phyloP scores from a whole-genome alignment of 176 grass and related monocot genomes.

The Bothriochloa decipiens region DNA sequence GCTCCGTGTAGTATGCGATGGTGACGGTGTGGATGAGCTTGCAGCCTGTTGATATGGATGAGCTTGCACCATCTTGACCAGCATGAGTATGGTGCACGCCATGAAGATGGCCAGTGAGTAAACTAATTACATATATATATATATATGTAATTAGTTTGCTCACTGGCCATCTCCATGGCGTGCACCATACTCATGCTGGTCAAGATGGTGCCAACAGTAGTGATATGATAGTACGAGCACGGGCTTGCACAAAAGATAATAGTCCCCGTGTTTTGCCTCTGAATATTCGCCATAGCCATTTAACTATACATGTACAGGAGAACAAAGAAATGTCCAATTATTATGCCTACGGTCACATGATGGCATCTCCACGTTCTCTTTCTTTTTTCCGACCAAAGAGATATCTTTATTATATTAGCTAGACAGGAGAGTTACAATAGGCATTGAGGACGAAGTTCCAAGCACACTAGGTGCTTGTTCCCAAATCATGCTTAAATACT shows the following conservation, averaged over 20 bases:
- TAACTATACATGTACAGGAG: neutral
- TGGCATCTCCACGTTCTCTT: neutral
- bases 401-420: too few species aligned
- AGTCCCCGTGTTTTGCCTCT: neutral
- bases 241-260: conserved; percentile 9
- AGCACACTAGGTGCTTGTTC: too few species aligned
- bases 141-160: too few species aligned
- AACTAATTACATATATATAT: too few species aligned
- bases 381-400: too few species aligned
- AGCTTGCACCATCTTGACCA: too few species aligned
- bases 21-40: neutral
- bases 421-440: too few species aligned
- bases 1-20: neutral
- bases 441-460: too few species aligned
- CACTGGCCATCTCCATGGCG: too few species aligned
- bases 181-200: neutral
- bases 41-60: neutral
- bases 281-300: neutral
- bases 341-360: neutral
- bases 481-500: too few species aligned
- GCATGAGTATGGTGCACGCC: too few species aligned
- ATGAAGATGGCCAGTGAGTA: too few species aligned
- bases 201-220: neutral
- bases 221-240: conserved; percentile 11
- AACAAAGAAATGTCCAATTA: neutral